These are phyloP conservation scores for Plantago major DNA, from an alignment of 257 asterid genomes.

Conservation along the genomic window DNA sequence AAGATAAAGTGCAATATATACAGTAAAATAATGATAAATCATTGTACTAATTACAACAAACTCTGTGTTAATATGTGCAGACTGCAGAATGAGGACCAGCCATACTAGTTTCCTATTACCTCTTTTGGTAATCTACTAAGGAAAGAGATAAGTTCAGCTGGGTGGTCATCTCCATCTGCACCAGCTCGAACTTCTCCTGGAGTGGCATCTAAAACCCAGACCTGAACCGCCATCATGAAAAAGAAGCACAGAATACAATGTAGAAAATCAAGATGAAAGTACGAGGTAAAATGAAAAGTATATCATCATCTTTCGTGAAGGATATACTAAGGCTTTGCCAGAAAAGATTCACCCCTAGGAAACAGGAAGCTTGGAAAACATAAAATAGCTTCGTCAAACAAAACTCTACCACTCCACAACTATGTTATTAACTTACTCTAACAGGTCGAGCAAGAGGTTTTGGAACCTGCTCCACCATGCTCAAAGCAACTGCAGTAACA, in stretches of 20 bases:
- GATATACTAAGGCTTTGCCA: no score
- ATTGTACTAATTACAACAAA: not conserved
- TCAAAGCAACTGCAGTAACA: conserved; percentile 72
- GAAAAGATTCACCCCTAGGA: no score
- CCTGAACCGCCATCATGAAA: conserved; percentile 41
- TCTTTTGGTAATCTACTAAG: conserved; percentile 60
- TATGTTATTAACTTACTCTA: conserved; percentile 61
- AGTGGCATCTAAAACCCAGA: conserved; percentile 92
- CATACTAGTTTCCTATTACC: conserved; percentile 35
- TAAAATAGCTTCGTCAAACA: not conserved
- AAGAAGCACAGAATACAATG: conserved; percentile 6
- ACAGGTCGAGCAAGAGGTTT: conserved; percentile 98
- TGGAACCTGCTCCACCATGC: conserved; percentile 96
- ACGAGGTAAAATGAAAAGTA: not conserved
- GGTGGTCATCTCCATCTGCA: conserved; percentile 95
- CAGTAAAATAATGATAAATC: not conserved
- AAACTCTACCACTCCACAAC: no score
- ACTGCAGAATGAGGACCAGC: conserved; percentile 8
- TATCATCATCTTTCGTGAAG: no score
- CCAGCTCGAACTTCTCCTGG: conserved; percentile 98
- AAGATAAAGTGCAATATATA: not conserved
- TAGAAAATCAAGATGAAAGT: conserved; percentile 7
- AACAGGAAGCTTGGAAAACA: no score
- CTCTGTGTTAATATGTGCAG: conserved; percentile 4
- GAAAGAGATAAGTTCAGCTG: conserved; percentile 85